Percentiles rank a stretch among this genome's conserved stretches.
Evolutionary conservation across 2,329 filamentous ascomycete species (phyloP).

Genomic region (Colletotrichum magnum): DNA sequence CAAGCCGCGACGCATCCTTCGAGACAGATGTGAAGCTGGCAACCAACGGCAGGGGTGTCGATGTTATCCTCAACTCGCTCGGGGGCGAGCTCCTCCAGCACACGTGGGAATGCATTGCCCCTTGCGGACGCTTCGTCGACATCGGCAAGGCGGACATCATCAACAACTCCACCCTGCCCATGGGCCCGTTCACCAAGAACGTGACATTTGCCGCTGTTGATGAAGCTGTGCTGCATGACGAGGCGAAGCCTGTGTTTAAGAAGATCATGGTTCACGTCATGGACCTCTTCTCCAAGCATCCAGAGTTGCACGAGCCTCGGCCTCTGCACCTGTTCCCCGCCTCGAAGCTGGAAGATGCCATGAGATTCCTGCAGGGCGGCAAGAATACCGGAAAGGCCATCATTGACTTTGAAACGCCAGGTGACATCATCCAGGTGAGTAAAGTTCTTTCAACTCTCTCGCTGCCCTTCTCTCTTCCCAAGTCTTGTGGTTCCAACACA

Average conservation of each 20-base stretch:
- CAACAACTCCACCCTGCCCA: slow-evolving; percentile 44
- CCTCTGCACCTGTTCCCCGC: slow-evolving; percentile 46
- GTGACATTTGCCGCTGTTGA: slow-evolving; percentile 62
- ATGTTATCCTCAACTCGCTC: slow-evolving; percentile 54
- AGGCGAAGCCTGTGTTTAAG: slow-evolving; percentile 21
- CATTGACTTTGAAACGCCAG: slow-evolving; percentile 42
- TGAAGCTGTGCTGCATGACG: slow-evolving; percentile 44
- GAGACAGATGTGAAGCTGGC: slow-evolving; percentile 44
- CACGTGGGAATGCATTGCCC: slow-evolving; percentile 54
- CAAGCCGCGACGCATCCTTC: slow-evolving; percentile 49
- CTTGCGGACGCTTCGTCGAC: slow-evolving; percentile 56
- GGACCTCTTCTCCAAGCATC: slow-evolving; percentile 1
- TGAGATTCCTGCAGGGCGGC: slow-evolving; percentile 60
- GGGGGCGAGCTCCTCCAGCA: slow-evolving; percentile 51
- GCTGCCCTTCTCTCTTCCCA: neutral
- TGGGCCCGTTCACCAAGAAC: slow-evolving; percentile 61
- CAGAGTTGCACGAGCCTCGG: slow-evolving; percentile 14
- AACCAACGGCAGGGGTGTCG: slow-evolving; percentile 51
- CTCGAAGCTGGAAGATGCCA: slow-evolving; percentile 50
- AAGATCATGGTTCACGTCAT: slow-evolving; percentile 16
- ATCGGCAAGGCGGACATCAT: slow-evolving; percentile 55
- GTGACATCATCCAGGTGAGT: neutral
- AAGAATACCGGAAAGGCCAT: slow-evolving; percentile 62
- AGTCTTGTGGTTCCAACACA: too few species aligned
- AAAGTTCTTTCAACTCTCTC: neutral